Base-by-base conservation (phyloP, 73 alveolate genomes). In the Paramecium sexaurelia region DNA sequence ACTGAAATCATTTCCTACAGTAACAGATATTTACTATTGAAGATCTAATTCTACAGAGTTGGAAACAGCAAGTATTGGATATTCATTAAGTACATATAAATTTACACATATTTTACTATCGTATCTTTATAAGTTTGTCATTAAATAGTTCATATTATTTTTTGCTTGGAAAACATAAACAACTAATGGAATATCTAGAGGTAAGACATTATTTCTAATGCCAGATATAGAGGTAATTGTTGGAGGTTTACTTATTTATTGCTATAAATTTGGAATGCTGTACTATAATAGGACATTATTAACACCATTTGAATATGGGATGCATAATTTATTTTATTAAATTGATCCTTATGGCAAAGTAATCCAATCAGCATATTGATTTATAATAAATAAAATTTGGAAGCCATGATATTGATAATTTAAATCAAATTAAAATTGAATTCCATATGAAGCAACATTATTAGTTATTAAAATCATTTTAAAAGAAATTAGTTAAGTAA, bases 331-430 rank as follows among this genome's bases (percentile, higher is more conserved):
- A 26, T 61, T 26, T 5, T 17, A 27, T 32, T 61, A 2, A 26
- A 61, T 29, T 8, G 39, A 61, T 10, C 33, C 83, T 2, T 9
- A 9, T 6, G 36, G 11, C 4, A 73, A 13, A 36, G 87, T 36
- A n/a, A 11, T 73, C 87, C 87, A 73, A 33, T 36, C 87, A 11
- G 35, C 87, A 73, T 73, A 73, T 73, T 73, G 26, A 39, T 73
- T 73, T 5, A 73, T 7, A 39, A 73, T 73, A 32, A 73, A 73
- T 8, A 61, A 26, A 11, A 61, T 61, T 2, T 61, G 22, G 6
- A 7, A 26, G 20, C 11, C 17, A 61, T 29, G 43, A 61, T 61
- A 61, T 3, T 51, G 47, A 29, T 61, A 29, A 29, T 61, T 29
- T 17, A 32, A 29, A 29, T 61, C 43, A 61, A 61, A 61, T 26